phyloP scores from a whole-genome alignment of 805 yeast genomes.

The Cyberlindnera mycetangii region DNA sequence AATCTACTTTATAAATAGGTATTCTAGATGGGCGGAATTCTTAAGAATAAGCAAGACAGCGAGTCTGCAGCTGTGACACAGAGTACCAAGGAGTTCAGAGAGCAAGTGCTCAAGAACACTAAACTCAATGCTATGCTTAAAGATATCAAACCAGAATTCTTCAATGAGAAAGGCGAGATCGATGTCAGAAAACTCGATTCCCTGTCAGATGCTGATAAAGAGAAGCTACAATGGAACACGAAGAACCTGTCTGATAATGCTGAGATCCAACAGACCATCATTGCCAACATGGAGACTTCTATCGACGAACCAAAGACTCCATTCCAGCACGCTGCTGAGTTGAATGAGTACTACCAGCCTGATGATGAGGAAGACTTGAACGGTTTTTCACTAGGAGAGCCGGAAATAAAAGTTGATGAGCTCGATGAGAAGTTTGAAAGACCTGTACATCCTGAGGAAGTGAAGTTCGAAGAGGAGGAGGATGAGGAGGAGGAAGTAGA shows the following conservation, averaged over 20 bases:
- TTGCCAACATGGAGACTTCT: conserved; percentile 45
- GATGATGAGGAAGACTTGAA: conserved; percentile 51
- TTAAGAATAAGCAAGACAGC: conserved; percentile 45
- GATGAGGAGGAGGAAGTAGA: conserved; percentile 22
- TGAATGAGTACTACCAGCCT: conserved; percentile 77
- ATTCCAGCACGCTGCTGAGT: conserved; percentile 78
- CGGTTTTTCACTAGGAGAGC: conserved; percentile 55
- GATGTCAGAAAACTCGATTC: conserved; percentile 11
- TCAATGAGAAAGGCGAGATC: conserved; percentile 25
- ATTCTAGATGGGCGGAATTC: conserved; percentile 47
- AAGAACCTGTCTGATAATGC: conserved; percentile 61
- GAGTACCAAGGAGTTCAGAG: conserved; percentile 45
- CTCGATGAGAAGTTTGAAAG: conserved; percentile 16
- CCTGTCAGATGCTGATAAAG: conserved; percentile 18
- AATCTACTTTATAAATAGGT: too few relatives aligned
- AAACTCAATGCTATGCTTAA: conserved; percentile 62
- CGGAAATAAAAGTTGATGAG: conserved; percentile 40
- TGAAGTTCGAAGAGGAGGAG: conserved; percentile 31
- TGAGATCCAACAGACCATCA: conserved; percentile 63
- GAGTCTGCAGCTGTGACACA: conserved; percentile 32
- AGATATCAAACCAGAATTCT: conserved; percentile 23
- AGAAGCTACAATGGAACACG: conserved; percentile 80
- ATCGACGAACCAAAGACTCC: conserved; percentile 97
- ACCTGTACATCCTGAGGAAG: conserved; percentile 19
- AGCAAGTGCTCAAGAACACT: conserved; percentile 78